Base-by-base conservation (phyloP, 2,329 filamentous ascomycete species). In the Pyrenochaeta sp. region DNA sequence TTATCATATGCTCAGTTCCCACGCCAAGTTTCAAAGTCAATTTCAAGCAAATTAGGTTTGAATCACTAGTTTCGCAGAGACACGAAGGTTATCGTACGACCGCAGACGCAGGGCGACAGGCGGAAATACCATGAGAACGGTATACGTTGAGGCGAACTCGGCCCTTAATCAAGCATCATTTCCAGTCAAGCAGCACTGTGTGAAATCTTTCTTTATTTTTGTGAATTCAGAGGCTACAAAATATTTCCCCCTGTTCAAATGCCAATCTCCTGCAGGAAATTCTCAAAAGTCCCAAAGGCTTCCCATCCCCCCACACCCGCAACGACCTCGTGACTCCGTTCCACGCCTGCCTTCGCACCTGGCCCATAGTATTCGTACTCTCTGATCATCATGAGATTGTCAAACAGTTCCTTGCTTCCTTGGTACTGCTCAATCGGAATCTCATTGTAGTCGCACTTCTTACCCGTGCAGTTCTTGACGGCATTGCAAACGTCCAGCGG, bases 281-380 rank as follows among this genome's bases (percentile, higher is more conserved):
- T 36, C 35, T 49, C 49, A 40, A 56, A 56, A 10, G 39, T 45
- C 2, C 48, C 48, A 45, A 56, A 52, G 12, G 29, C 15, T 9
- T 45, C 31, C 31, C 44, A 56, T 1, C 43, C 43, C 6, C 48
- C 53, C 15, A 52, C 45, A 7, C 30, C 12, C 7, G 2, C 18
- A 5, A 42, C 23, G 2, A 52, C 27, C 20, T 50, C 18, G 21
- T 57, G 45, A 35, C 60, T 59, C 29, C 45, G 51, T 18, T 44
- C 52, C 18, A 59, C 60, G 1, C 55, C 55, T 14, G 54, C 50
- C 17, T 51, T 42, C 2, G 51, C 51, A 2, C 49, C 51, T 27
- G 51, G 49, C n/a, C 60, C 60, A 43, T 60, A 58, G 20, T 58
- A 58, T 17, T 55, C 49, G 35, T 55, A 58, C 36, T 58, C 57